Conservation (phyloP, 805 yeast species). For the Wickerhamiella qilinensis region DNA sequence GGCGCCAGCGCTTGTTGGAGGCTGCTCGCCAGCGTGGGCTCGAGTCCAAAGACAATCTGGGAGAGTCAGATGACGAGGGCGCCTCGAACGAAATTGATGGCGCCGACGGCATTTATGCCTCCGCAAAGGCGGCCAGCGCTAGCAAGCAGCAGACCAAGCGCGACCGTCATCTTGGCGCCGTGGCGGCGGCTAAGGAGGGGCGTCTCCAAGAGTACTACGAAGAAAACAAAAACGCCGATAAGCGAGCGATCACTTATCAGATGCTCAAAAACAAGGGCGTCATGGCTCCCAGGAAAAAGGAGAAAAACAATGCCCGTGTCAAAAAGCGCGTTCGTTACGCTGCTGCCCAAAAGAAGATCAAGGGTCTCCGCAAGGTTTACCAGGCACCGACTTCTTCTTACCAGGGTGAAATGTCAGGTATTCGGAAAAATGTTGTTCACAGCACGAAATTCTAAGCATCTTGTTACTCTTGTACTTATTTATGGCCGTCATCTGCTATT, state of each 20-base stretch:
- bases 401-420: conserved; percentile 93
- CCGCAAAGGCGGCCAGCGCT: conserved; percentile 40
- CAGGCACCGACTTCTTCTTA: conserved; percentile 61
- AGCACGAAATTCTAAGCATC: conserved; percentile 47
- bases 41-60: conserved; percentile 38
- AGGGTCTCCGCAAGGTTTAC: conserved; percentile 81
- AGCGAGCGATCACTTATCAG: conserved; percentile 89
- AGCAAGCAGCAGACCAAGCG: conserved; percentile 33
- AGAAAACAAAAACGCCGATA: conserved; percentile 59
- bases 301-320: conserved; percentile 86
- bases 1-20: conserved; percentile 73
- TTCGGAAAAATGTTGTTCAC: conserved; percentile 81
- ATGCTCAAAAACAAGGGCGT: conserved; percentile 93
- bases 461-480: too few relatives aligned
- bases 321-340: conserved; percentile 97
- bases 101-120: conserved; percentile 30
- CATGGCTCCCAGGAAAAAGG: conserved; percentile 85
- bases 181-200: conserved; percentile 71
- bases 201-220: conserved; percentile 57
- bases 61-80: conserved; percentile 14
- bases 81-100: too few relatives aligned
- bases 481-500: background rate
- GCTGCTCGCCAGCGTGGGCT: conserved; percentile 79
- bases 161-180: conserved; percentile 54
- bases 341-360: conserved; percentile 82